These are phyloP conservation scores for Moniliophthora roreri DNA, from an alignment of 1,284 basidiomycete species.

Conservation along the genomic window DNA sequence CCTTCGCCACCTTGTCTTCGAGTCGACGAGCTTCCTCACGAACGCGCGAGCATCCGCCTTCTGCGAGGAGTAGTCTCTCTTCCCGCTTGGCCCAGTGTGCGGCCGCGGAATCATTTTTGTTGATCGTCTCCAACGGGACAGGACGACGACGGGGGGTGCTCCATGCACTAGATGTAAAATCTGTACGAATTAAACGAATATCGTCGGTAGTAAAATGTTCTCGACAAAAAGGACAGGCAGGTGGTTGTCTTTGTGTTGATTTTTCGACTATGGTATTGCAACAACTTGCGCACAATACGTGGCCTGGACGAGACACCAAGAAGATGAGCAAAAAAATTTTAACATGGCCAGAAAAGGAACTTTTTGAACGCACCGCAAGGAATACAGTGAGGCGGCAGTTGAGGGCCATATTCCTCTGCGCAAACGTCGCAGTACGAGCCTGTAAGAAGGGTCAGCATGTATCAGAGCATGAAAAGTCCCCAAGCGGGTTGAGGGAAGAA, in stretches of 20 bases:
- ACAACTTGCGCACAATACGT: conserved; percentile 73
- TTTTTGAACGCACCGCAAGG: conserved; percentile 59
- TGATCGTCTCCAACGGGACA: conserved; percentile 40
- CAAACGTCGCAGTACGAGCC: conserved; percentile 83
- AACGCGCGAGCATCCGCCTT: conserved; percentile 36
- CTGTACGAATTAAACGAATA: conserved; percentile 74
- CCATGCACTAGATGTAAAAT: conserved; percentile 65
- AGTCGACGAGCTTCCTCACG: conserved; percentile 62
- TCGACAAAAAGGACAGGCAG: conserved; percentile 80
- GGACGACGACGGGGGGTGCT: conserved; percentile 58
- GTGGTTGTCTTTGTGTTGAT: conserved; percentile 60
- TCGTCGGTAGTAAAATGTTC: conserved; percentile 63
- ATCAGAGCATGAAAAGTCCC: conserved; percentile 15
- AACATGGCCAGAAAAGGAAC: conserved; percentile 17
- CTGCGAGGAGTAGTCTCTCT: conserved; percentile 37
- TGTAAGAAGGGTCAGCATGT: conserved; percentile 74
- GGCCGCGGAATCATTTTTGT: conserved; percentile 40
- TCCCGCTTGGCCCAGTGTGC: conserved; percentile 49
- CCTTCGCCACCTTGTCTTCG: conserved; percentile 73
- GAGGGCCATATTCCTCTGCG: conserved; percentile 76
- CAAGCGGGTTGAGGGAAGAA: conserved; percentile 8
- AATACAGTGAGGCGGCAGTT: conserved; percentile 72
- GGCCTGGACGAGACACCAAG: conserved; percentile 46
- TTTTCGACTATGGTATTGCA: conserved; percentile 79
- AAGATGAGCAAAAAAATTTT: conserved; percentile 24